Conservation (phyloP, 2,329 filamentous ascomycete species). For the Paramyrothecium sp. region DNA sequence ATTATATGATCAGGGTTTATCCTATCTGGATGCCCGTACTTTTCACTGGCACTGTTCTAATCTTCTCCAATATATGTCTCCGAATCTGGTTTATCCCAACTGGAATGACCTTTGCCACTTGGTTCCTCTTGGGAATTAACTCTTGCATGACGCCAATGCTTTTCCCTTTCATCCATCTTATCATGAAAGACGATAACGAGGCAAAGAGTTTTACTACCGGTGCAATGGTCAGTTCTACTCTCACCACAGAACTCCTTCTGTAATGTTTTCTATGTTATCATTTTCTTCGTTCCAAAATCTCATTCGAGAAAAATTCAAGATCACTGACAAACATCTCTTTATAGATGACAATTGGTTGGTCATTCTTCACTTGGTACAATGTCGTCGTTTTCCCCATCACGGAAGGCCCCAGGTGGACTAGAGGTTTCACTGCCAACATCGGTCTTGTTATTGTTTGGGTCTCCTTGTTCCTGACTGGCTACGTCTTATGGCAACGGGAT, state of each 20-base stretch:
- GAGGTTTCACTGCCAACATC: slow-evolving; percentile 18
- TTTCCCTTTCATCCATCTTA: slow-evolving; percentile 18
- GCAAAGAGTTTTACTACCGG: slow-evolving; percentile 21
- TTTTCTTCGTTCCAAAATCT: no score
- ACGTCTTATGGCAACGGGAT: slow-evolving; percentile 27
- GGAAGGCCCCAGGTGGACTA: slow-evolving; percentile 12
- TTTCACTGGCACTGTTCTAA: slow-evolving; percentile 15
- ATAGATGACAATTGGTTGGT: slow-evolving; percentile 26
- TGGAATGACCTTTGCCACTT: slow-evolving; percentile 15
- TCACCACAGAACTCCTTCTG: no score
- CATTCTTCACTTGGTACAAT: slow-evolving; percentile 20
- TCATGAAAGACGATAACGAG: slow-evolving; percentile 19
- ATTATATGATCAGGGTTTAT: slow-evolving; percentile 6
- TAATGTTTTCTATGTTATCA: no score
- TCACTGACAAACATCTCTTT: background rate
- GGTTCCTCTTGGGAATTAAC: slow-evolving; percentile 15
- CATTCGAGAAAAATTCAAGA: no score
- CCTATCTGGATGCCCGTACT: slow-evolving; percentile 23
- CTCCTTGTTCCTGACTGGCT: slow-evolving; percentile 26
- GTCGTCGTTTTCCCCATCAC: slow-evolving; percentile 18
- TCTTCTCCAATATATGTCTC: slow-evolving; percentile 18
- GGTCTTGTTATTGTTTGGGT: slow-evolving; percentile 23
- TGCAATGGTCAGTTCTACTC: slow-evolving; percentile 14
- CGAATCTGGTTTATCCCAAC: slow-evolving; percentile 19
- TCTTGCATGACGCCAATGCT: slow-evolving; percentile 20